Evolutionary conservation across 2,329 filamentous ascomycete species (phyloP).

Genomic region (Fusarium tupiense): DNA sequence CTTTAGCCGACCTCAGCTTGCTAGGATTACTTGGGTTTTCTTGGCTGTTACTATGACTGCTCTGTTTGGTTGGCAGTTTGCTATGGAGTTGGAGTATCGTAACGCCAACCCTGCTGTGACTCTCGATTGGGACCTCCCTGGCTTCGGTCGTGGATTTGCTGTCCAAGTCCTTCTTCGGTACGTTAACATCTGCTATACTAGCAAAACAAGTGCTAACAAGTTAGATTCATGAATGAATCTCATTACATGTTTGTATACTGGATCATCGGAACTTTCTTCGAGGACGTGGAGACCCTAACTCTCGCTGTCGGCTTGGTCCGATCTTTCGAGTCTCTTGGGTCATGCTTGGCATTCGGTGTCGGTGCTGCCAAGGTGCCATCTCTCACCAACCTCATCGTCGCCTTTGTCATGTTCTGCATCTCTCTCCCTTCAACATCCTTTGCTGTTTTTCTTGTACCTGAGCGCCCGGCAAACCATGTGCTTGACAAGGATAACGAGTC

Average conservation of each 20-base stretch:
- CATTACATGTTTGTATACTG: conserved; percentile 64
- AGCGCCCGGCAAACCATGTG: conserved; percentile 32
- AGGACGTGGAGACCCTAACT: conserved; percentile 61
- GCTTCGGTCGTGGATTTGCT: conserved; percentile 58
- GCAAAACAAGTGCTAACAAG: neutral
- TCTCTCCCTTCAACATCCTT: conserved; percentile 50
- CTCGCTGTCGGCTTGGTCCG: conserved; percentile 58
- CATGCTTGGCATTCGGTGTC: conserved; percentile 57
- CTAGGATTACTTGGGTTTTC: conserved; percentile 54
- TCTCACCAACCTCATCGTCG: conserved; percentile 59
- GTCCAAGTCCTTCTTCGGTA: conserved; percentile 59
- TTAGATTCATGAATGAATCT: conserved; percentile 60
- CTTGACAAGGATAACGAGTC: conserved; percentile 15
- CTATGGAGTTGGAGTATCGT: conserved; percentile 58
- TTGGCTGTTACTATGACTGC: conserved; percentile 55
- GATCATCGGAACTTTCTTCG: conserved; percentile 60
- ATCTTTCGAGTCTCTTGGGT: conserved; percentile 60
- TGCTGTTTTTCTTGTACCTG: conserved; percentile 51
- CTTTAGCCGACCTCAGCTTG: conserved; percentile 54
- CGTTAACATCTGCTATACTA: neutral
- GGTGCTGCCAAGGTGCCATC: conserved; percentile 57
- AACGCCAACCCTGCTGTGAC: conserved; percentile 50
- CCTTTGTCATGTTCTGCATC: conserved; percentile 59
- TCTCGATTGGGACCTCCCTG: conserved; percentile 56
- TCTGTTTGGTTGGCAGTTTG: conserved; percentile 58